phyloP scores from a whole-genome alignment of 169 alveolate species.

The Cryptosporidium parvum region DNA sequence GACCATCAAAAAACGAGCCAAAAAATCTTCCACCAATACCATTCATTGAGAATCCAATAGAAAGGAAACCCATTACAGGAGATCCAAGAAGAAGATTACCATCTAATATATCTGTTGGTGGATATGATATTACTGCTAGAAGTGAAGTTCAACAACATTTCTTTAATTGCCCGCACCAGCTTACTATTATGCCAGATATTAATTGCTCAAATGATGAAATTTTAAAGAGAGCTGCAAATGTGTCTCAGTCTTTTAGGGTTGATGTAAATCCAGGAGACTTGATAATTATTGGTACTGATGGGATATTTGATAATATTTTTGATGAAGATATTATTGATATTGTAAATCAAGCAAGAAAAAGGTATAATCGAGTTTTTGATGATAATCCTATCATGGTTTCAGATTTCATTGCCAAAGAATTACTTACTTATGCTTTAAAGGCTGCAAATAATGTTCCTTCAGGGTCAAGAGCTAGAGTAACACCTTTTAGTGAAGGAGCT shows the following conservation, averaged over 20 bases:
- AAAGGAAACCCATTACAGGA: slow-evolving; percentile 64
- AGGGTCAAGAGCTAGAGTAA: slow-evolving; percentile 65
- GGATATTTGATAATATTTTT: slow-evolving; percentile 85
- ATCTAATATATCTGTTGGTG: slow-evolving; percentile 17
- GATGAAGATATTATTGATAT: slow-evolving; percentile 83
- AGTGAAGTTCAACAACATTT: slow-evolving; percentile 83
- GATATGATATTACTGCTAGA: slow-evolving; percentile 79
- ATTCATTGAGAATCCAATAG: slow-evolving; percentile 33
- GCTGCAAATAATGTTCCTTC: slow-evolving; percentile 56
- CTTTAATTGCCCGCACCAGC: slow-evolving; percentile 86
- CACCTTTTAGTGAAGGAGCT: slow-evolving; percentile 81
- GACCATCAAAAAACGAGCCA: slow-evolving; percentile 69
- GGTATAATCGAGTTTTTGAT: slow-evolving; percentile 34
- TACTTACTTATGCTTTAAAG: slow-evolving; percentile 45
- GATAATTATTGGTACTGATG: slow-evolving; percentile 86
- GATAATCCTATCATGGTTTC: slow-evolving; percentile 42
- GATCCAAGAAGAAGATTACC: slow-evolving; percentile 71
- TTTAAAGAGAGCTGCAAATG: slow-evolving; percentile 77
- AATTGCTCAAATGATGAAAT: slow-evolving; percentile 78
- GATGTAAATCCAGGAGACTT: slow-evolving; percentile 83
- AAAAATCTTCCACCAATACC: slow-evolving; percentile 46
- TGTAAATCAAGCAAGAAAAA: slow-evolving; percentile 73
- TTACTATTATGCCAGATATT: slow-evolving; percentile 84
- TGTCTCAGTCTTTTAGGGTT: slow-evolving; percentile 78
- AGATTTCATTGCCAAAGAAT: slow-evolving; percentile 63